phyloP scores from a whole-genome alignment of 2,329 filamentous ascomycete species.

The Beauveria brongniartii region DNA sequence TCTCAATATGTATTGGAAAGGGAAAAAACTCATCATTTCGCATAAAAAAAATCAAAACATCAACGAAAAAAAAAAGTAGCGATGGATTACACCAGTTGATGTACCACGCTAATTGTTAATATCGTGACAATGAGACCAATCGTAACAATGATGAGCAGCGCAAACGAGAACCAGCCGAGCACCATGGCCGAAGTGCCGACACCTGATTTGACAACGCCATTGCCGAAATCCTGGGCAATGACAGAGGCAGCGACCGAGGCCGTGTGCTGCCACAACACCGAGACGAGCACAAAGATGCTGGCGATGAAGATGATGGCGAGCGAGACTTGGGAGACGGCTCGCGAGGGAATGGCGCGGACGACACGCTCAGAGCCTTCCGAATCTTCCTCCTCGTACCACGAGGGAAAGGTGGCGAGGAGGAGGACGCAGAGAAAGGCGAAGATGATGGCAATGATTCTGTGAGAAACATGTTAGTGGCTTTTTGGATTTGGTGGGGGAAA shows the following conservation, averaged over 20 bases:
- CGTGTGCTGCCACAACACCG: constrained; percentile 83
- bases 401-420: constrained; percentile 90
- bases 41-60: background rate
- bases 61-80: background rate
- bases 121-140: constrained; percentile 96
- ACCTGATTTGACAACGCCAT: constrained; percentile 77
- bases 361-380: constrained; percentile 75
- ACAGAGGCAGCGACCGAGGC: constrained; percentile 91
- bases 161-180: constrained; percentile 95
- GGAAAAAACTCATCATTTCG: background rate
- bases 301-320: constrained; percentile 84
- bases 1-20: background rate
- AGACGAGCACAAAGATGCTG: constrained; percentile 65
- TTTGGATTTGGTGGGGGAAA: background rate
- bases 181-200: constrained; percentile 96
- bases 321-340: constrained; percentile 85
- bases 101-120: constrained; percentile 76
- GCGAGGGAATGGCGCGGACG: constrained; percentile 87
- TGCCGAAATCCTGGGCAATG: constrained; percentile 86
- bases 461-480: constrained; percentile 10
- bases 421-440: constrained; percentile 95
- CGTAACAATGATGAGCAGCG: constrained; percentile 86
- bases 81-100: constrained; percentile 40
- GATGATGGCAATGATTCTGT: constrained; percentile 90
- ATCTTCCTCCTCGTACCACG: constrained; percentile 90